Conservation (phyloP, 2,329 filamentous ascomycete species). For the Pyrenophora graminea region DNA sequence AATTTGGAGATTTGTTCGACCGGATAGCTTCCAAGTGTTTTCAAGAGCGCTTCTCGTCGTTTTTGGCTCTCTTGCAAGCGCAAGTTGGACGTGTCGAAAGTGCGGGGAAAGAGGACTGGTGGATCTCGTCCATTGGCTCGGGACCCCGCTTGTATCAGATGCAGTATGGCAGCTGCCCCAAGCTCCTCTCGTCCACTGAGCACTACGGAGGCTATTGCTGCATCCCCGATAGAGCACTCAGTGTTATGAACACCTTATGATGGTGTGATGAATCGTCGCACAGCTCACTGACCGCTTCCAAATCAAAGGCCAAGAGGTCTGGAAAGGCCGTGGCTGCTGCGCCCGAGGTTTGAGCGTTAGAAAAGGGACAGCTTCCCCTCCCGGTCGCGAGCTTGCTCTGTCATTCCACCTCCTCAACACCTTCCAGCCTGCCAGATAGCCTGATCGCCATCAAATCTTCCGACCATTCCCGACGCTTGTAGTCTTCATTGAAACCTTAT, state of each 20-base stretch:
- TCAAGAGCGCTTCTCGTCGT: background rate
- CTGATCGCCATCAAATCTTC: constrained; percentile 4
- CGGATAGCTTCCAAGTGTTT: background rate
- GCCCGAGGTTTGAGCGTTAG: constrained; percentile 8
- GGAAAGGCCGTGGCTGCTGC: constrained; percentile 2
- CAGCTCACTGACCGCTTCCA: constrained; percentile 18
- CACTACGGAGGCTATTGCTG: constrained; percentile 15
- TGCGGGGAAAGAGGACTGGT: constrained; percentile 17
- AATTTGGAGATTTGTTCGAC: too few relatives aligned
- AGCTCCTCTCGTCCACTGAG: constrained; percentile 12
- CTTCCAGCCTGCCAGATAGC: constrained; percentile 1
- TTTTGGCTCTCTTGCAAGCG: background rate
- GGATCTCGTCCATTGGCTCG: constrained; percentile 19
- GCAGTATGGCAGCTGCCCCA: constrained; percentile 5
- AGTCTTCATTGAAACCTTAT: constrained; percentile 6
- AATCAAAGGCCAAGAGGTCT: constrained; percentile 9
- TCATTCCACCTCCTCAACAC: constrained; percentile 5
- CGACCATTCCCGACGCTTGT: constrained; percentile 7
- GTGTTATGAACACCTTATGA: constrained; percentile 6
- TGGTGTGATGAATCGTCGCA: constrained; percentile 9
- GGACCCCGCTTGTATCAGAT: constrained; percentile 1
- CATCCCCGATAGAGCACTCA: constrained; percentile 16
- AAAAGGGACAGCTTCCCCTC: constrained; percentile 24
- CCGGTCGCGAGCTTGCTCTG: constrained; percentile 5
- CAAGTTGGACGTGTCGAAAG: constrained; percentile 5